Conservation (phyloP, 768 basidiomycete genomes). For the Astraeus odoratus region DNA sequence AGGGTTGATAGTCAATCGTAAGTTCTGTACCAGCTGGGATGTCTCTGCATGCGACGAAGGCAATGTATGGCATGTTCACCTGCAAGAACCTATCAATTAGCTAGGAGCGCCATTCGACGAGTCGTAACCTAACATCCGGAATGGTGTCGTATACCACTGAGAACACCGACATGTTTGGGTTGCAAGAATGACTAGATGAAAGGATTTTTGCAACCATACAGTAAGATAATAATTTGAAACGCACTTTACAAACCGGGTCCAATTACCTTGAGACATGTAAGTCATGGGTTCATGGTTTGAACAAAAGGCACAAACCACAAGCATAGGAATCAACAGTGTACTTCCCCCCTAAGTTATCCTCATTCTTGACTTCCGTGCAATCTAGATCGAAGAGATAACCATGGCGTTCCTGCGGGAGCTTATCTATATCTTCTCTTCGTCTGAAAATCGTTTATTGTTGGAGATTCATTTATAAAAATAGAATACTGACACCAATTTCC, state of each 20-base stretch:
- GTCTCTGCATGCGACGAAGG: constrained; percentile 43
- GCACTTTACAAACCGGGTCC: constrained; percentile 72
- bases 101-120: neutral
- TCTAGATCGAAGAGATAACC: constrained; percentile 62
- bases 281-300: neutral
- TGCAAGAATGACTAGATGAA: constrained; percentile 55
- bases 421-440: constrained; percentile 35
- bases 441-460: constrained; percentile 22
- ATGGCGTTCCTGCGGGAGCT: constrained; percentile 29
- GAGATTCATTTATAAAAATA: neutral
- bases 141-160: constrained; percentile 58
- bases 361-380: constrained; percentile 37
- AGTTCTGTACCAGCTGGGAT: constrained; percentile 51
- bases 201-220: neutral
- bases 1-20: constrained; percentile 60
- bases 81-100: constrained; percentile 16
- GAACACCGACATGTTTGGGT: constrained; percentile 51
- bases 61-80: constrained; percentile 57
- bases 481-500: constrained; percentile 39
- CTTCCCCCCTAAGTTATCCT: constrained; percentile 24
- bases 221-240: constrained; percentile 14
- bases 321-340: constrained; percentile 53
- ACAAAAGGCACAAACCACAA: constrained; percentile 34
- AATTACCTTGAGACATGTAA: constrained; percentile 46
- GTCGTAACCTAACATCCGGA: constrained; percentile 35